Evolutionary conservation across 164 flowering plant species (phyloP), one percentile per base, ranked within the genome.

Genomic region (Cinnamomum chago): DNA sequence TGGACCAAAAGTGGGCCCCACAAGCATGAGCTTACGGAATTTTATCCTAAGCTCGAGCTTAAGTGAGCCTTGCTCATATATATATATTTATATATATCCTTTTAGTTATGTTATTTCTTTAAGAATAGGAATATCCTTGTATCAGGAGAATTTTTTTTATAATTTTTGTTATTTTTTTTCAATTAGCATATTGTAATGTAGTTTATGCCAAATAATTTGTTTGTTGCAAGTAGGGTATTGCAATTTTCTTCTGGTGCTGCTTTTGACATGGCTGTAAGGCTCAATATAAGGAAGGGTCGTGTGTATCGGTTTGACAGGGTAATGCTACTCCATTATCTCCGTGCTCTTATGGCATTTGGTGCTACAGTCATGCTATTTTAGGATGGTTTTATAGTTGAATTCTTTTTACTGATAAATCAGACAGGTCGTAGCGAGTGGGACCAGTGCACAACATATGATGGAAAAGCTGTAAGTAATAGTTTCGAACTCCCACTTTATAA

Each of bases 361-460:
- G 65, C 40, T 50, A 64, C 35, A 76, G 22, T 58, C 20, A 2
- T 51, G 24, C 52, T 75, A 62, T 55, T 68, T 22, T 22, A 23
- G n/a, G 25, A 23, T 35, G 17, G 60, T 24, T 7, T 12, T 65
- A 52, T 47, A 66, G 12, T 67, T 76, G 67, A 23, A 15, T 47
- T 68, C 30, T 22, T 58, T 58, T 62, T 64, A 7, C 60, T 65
- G 72, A 35, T 22, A 67, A 81, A 6, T 68, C 85, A 90, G 93
- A 83, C 74, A 64, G 83, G 82, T 73, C 85, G 82, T 27, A 25
- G 81, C 2, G 76, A 75, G 30, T 90, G 97, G 97, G 97, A 92
- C 64, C 0, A 11, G 58, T 51, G 75, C n/a, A 66, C 64, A 25
- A 80, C 88, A 24, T 89, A 86, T 77, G 82, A 86, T 80, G 94